Percentiles rank a stretch among this genome's conserved stretches.
phyloP scores from a whole-genome alignment of 148 eudicot genomes.

The Beta vulgaris region DNA sequence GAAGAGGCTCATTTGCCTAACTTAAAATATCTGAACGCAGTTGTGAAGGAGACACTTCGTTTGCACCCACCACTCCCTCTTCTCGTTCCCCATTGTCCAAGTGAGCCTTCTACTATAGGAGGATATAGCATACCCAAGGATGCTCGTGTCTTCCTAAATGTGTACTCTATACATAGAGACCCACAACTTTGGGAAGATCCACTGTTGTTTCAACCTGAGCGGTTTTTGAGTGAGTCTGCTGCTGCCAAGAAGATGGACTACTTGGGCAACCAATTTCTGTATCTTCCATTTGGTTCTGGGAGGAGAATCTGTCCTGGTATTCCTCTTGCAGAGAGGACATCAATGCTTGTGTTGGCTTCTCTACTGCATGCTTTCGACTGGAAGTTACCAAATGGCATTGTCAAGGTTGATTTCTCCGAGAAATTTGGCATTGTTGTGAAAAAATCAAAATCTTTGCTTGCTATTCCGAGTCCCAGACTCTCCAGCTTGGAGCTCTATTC shows the following conservation, averaged over 20 bases:
- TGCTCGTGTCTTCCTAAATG: slow-evolving; percentile 27
- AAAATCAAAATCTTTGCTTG: slow-evolving; percentile 30
- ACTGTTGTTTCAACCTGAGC: slow-evolving; percentile 32
- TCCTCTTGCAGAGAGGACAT: slow-evolving; percentile 35
- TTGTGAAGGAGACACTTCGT: slow-evolving; percentile 40
- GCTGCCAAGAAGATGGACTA: slow-evolving; percentile 22
- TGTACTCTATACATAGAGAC: slow-evolving; percentile 33
- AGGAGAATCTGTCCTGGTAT: slow-evolving; percentile 48
- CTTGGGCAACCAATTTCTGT: slow-evolving; percentile 34
- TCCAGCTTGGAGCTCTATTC: slow-evolving; percentile 20
- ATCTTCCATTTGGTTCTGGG: slow-evolving; percentile 46
- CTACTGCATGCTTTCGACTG: slow-evolving; percentile 41
- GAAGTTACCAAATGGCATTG: slow-evolving; percentile 27
- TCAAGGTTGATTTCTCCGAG: slow-evolving; percentile 33
- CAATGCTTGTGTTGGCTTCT: slow-evolving; percentile 33
- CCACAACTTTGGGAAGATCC: slow-evolving; percentile 33
- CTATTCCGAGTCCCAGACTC: slow-evolving; percentile 28
- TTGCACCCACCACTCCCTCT: slow-evolving; percentile 36
- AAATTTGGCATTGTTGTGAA: slow-evolving; percentile 37
- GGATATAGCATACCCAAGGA: slow-evolving; percentile 37
- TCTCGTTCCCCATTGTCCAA: slow-evolving; percentile 32
- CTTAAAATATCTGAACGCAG: slow-evolving; percentile 36
- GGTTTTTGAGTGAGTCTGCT: slow-evolving; percentile 27
- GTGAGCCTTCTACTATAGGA: slow-evolving; percentile 20
- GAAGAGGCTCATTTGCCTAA: slow-evolving; percentile 35